Base-by-base conservation (phyloP, 108 stramenopile species). In the Fistulifera solaris region DNA sequence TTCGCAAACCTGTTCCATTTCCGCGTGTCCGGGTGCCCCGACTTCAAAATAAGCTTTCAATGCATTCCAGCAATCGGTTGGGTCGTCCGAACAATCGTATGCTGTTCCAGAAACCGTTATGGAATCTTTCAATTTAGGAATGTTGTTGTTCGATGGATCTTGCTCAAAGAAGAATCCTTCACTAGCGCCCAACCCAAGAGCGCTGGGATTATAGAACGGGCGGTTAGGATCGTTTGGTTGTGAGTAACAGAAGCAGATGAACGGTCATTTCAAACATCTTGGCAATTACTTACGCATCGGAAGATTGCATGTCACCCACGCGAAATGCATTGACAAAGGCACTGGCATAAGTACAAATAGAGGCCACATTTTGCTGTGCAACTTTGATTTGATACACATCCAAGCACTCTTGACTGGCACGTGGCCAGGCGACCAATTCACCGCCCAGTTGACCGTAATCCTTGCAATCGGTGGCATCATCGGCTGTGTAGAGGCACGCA, bases 391-490 rank as follows among this genome's bases (percentile, higher is more conserved):
- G 21, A 38, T 54, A 64, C 22, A 38, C 1, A 46, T 59, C 63
- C 27, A 65, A 28, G 44, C 69, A 70, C 3, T 26, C 52, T 28
- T 65, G 57, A 26, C 31, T 17, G 3, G 69, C 69, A 28, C n/a
- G 40, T 49, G 22, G 23, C 63, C 63, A 70, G 24, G 38, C 55
- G 25, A 58, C 54, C n/a, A 64, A 19, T 11, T 55, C 58, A 46
- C 54, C 59, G 40, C 59, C 63, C 17, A 70, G 44, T 40, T 41
- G 27, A 42, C 69, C 69, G 31, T 64, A 70, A 19, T 40, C 63
- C 16, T 25, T 59, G 63, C 69, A 70, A 40, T 70, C 69, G n/a
- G 27, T 51, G 4, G 57, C 43, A 38, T 70, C 69, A 23, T 51
- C 31, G 31, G 31, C 31, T 35, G 31, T 35, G 8, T 35, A 35